Percentiles rank a stretch among this genome's conserved stretches.
Conservation (phyloP, 164 flowering plant species). For the Saururus chinensis region DNA sequence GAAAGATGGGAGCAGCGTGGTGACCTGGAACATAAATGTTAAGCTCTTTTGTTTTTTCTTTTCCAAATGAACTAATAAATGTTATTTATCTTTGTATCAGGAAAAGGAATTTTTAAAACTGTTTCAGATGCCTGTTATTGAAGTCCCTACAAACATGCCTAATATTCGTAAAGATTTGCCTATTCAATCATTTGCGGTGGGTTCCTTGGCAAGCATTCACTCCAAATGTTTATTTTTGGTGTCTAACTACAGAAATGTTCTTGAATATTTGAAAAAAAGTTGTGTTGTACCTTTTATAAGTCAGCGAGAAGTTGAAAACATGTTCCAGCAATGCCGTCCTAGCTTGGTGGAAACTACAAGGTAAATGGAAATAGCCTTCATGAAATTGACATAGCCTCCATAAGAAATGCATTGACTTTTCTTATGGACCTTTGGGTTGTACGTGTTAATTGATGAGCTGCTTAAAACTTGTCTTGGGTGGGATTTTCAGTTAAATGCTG, state of each 20-base stretch:
- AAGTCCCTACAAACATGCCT: conserved; percentile 86
- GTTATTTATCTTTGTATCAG: conserved; percentile 20
- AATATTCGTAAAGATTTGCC: conserved; percentile 90
- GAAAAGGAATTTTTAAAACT: conserved; percentile 93
- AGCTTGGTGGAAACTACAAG: conserved; percentile 96
- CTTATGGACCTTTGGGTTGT: too few relatives aligned
- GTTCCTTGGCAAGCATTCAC: not conserved
- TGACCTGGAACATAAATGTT: not conserved
- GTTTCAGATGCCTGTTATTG: conserved; percentile 96
- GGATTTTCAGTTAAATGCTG: too few relatives aligned
- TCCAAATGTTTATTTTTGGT: not conserved
- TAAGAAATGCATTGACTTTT: too few relatives aligned
- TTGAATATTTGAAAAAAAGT: not conserved
- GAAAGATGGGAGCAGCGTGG: too few relatives aligned
- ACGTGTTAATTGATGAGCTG: too few relatives aligned
- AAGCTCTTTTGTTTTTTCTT: not conserved
- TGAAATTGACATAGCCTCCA: not conserved
- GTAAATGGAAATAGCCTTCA: conserved; percentile 24
- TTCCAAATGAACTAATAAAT: not conserved
- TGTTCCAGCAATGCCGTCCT: conserved; percentile 87
- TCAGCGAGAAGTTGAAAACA: conserved; percentile 77
- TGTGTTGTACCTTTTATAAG: conserved; percentile 23
- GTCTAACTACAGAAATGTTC: not conserved
- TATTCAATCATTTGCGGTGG: conserved; percentile 94
- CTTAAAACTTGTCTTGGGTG: too few relatives aligned